A percentile compares a stretch with the other conserved stretches of the same genome.
Evolutionary conservation across 345 rosid genomes (phyloP).

Genomic region (Citropsis articulata): DNA sequence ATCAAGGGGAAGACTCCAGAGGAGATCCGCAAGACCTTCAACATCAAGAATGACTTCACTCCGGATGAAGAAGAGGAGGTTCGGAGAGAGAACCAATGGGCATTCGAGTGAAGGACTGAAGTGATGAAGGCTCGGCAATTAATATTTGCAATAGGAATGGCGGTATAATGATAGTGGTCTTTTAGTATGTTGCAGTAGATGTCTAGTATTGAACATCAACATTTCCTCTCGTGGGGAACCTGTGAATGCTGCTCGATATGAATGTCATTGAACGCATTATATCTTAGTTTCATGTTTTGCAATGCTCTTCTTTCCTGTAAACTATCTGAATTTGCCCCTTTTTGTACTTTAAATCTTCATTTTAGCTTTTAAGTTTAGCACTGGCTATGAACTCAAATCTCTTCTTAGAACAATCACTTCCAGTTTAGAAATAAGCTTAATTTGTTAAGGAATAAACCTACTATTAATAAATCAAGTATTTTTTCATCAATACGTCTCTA

Average conservation of each 20-base stretch:
- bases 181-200: background rate
- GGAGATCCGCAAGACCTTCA: conserved; percentile 54
- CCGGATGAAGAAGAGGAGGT: conserved; percentile 60
- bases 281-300: background rate
- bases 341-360: no score
- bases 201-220: background rate
- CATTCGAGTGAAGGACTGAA: conserved; percentile 42
- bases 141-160: background rate
- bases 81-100: conserved; percentile 65
- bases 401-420: no score
- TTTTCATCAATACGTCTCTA: no score
- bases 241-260: background rate
- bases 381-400: no score
- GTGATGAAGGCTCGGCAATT: background rate
- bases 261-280: background rate
- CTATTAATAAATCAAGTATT: no score
- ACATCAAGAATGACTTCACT: conserved; percentile 58
- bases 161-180: background rate
- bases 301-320: no score
- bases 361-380: no score
- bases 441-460: no score
- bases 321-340: background rate
- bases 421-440: no score
- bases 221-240: background rate
- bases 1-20: conserved; percentile 65